These are phyloP conservation scores for Xeromyces bisporus DNA, from an alignment of 495 filamentous ascomycete genomes.

Conservation along the genomic window DNA sequence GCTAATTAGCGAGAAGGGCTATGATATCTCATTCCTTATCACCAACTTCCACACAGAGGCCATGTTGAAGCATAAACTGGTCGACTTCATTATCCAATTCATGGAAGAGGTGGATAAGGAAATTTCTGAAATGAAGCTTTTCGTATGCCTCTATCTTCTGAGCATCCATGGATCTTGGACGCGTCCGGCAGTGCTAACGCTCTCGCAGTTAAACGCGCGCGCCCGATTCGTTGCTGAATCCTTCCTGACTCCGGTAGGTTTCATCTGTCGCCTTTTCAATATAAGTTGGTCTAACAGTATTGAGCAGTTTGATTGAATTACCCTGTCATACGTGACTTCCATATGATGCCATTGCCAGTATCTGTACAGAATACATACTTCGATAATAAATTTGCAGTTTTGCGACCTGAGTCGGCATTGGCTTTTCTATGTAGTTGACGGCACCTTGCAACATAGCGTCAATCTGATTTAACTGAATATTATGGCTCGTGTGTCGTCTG, in stretches of 20 bases:
- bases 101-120: slow-evolving; percentile 99
- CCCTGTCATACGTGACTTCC: too few species aligned
- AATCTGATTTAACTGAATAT: too few species aligned
- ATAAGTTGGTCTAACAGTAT: too few species aligned
- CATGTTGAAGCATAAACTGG: slow-evolving; percentile 95
- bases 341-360: slow-evolving; percentile 8
- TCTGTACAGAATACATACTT: slow-evolving; percentile 8
- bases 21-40: slow-evolving; percentile 96
- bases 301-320: slow-evolving; percentile 25
- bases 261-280: too few species aligned
- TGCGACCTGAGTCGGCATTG: too few species aligned
- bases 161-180: not conserved
- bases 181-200: slow-evolving; percentile 6
- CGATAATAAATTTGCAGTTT: too few species aligned
- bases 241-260: slow-evolving; percentile 85
- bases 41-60: slow-evolving; percentile 97
- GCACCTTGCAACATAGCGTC: too few species aligned
- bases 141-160: slow-evolving; percentile 43
- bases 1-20: slow-evolving; percentile 44
- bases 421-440: too few species aligned
- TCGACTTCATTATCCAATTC: slow-evolving; percentile 96
- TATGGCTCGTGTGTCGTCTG: too few species aligned
- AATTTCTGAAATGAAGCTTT: slow-evolving; percentile 99
- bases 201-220: slow-evolving; percentile 70
- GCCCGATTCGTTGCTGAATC: slow-evolving; percentile 97